Evolutionary conservation across 768 basidiomycete species (phyloP).

Genomic region (Heimioporus sp.): DNA sequence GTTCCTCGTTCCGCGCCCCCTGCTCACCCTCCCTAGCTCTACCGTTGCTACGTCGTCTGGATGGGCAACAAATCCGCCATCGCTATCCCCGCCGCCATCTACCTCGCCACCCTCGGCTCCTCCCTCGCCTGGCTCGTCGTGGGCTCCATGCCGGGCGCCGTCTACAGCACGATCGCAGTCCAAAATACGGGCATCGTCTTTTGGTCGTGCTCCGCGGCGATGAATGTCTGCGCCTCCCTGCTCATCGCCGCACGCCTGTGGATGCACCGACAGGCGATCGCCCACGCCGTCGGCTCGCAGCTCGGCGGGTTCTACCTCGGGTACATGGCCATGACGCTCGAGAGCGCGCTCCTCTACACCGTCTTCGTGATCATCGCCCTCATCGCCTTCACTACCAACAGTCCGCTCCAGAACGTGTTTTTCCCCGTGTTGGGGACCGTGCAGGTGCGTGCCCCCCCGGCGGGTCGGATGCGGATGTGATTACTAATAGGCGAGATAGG

Average conservation of each 20-base stretch:
- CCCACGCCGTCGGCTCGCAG: conserved; percentile 3
- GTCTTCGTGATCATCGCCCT: conserved; percentile 9
- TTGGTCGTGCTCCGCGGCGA: conserved; percentile 15
- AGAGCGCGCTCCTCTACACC: conserved; percentile 21
- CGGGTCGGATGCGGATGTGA: too few species aligned
- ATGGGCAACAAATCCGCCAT: conserved; percentile 1
- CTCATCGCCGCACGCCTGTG: conserved; percentile 15
- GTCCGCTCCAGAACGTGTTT: conserved; percentile 22
- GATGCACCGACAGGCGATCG: conserved; percentile 17
- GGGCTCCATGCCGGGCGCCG: conserved; percentile 8
- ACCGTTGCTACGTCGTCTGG: conserved; percentile 23
- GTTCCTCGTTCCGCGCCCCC: too few species aligned
- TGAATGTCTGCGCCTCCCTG: conserved; percentile 14
- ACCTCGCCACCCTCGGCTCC: conserved; percentile 13
- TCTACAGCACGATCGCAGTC: conserved; percentile 14
- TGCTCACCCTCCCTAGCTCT: conserved; percentile 6
- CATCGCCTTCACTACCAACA: conserved; percentile 15
- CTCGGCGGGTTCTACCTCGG: conserved; percentile 20
- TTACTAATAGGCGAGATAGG: background rate
- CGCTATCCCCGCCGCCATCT: conserved; percentile 4
- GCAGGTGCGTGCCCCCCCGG: conserved; percentile 8
- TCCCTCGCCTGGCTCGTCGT: conserved; percentile 20
- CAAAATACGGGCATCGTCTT: conserved; percentile 13
- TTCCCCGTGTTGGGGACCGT: conserved; percentile 20
- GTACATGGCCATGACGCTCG: conserved; percentile 27